Base-by-base conservation (phyloP, 2,329 filamentous ascomycete species). In the Seiridium cupressi region DNA sequence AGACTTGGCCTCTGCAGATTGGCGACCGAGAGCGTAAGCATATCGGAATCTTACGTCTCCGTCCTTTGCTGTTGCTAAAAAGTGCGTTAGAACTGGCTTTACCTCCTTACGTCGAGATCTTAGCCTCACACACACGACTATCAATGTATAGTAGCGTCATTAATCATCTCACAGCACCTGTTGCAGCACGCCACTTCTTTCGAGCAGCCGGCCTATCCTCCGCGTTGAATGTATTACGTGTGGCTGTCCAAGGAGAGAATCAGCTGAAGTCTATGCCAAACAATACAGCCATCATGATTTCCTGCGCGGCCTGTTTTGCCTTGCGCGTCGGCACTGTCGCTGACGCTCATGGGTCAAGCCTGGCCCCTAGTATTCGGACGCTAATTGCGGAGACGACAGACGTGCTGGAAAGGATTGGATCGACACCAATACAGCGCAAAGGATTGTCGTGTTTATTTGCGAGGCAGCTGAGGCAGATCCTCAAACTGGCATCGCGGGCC, bases 221-320 rank as follows among this genome's bases (percentile, higher is more conserved):
- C 0, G 88, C 89, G 0, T 73, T 92, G n/a, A 91, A 90, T 60
- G 89, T 92, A 4, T 84, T 92, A 79, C 84, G 89, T 31, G 87
- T 87, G 1, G 89, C 89, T 0, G 89, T 91, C 5, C 89, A 91
- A 71, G 89, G 89, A 40, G 89, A 92, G 68, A 77, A 81, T 0
- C 83, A 88, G 62, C 79, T 92, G 0, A 86, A 86, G 59, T 91
- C 89, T 0, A 92, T 92, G 89, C 89, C 89, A 0, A 92, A 92
- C 72, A 92, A 92, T 65, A 91, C 89, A 0, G 84, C 89, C 59
- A 90, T 91, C 64, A 92, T 92, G 89, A 90, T 92, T 10, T 89
- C 88, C 1, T 91, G 91, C 64, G 89, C 89, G 0, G 87, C 87
- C 4, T 89, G 86, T 66, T 89, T 89, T 62, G 87, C 87, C 0